Evolutionary conservation across 2,329 filamentous ascomycete genomes (phyloP).

Genomic region (Arthrocladium fulminans): DNA sequence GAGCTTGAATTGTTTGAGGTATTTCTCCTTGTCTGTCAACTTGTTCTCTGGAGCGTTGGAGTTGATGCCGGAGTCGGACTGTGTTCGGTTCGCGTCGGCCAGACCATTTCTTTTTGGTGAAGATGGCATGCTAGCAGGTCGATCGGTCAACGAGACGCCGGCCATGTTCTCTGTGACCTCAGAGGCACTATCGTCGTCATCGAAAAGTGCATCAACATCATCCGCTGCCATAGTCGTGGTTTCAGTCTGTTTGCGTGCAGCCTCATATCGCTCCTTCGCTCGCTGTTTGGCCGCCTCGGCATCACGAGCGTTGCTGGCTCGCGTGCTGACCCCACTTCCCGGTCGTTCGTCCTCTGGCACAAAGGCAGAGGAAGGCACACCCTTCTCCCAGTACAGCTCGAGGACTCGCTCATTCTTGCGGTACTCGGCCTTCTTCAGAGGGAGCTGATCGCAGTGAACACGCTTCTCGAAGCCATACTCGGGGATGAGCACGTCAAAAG

Average conservation of each 20-base stretch:
- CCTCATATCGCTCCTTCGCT: conserved; percentile 81
- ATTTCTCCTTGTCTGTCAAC: conserved; percentile 90
- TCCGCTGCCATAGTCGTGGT: conserved; percentile 90
- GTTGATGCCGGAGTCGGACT: conserved; percentile 68
- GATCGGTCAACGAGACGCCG: conserved; percentile 79
- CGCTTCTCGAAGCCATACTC: conserved; percentile 99
- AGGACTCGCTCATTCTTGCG: conserved; percentile 90
- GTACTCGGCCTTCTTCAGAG: conserved; percentile 97
- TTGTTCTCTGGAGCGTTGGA: conserved; percentile 68
- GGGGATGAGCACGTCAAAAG: conserved; percentile 94
- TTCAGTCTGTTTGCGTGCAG: conserved; percentile 84
- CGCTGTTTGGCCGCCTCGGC: conserved; percentile 73
- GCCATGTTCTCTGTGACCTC: conserved; percentile 87
- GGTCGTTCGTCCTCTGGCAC: conserved; percentile 95
- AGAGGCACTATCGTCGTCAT: conserved; percentile 79
- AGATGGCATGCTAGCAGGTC: conserved; percentile 88
- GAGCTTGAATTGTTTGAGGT: conserved; percentile 78
- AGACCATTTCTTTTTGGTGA: conserved; percentile 73
- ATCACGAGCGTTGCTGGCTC: conserved; percentile 66
- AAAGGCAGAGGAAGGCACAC: conserved; percentile 89
- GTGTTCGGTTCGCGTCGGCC: conserved; percentile 68
- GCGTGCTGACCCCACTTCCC: conserved; percentile 65
- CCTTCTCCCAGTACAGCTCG: conserved; percentile 99
- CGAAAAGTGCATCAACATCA: conserved; percentile 90
- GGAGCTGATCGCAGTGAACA: conserved; percentile 95